phyloP scores from a whole-genome alignment of 169 alveolate genomes.

The Plasmodium adleri region DNA sequence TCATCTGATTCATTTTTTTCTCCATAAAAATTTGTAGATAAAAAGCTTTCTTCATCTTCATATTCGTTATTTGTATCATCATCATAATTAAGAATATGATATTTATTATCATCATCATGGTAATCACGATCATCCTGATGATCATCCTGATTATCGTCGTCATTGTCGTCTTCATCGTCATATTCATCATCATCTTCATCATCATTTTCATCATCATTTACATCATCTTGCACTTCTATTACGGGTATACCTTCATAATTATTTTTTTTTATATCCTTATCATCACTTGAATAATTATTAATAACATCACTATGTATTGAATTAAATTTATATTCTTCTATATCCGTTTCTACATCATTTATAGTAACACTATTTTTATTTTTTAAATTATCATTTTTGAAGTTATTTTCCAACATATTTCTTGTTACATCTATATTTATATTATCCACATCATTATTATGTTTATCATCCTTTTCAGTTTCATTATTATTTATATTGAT shows the following conservation, averaged over 20 bases:
- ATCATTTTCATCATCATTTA: background rate
- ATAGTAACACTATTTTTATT: no score
- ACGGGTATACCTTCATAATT: background rate
- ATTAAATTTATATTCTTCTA: no score
- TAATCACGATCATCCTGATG: conserved; percentile 4
- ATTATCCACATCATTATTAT: no score
- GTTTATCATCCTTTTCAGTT: no score
- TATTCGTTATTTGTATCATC: conserved; percentile 7
- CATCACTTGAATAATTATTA: no score
- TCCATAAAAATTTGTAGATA: conserved; percentile 27
- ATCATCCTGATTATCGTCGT: background rate
- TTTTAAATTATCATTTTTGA: no score
- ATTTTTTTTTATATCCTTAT: background rate
- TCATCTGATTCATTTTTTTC: background rate
- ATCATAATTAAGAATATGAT: background rate
- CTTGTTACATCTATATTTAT: no score
- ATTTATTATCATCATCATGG: background rate
- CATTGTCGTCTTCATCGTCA: background rate
- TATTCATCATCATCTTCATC: background rate
- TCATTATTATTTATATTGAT: no score
- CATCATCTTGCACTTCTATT: background rate
- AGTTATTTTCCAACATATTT: no score
- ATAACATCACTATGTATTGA: no score
- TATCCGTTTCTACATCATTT: no score
- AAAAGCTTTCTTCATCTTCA: conserved; percentile 10